These are phyloP conservation scores for Scheffersomyces illinoinensis DNA, from an alignment of 1,139 yeast genomes.

Conservation along the genomic window DNA sequence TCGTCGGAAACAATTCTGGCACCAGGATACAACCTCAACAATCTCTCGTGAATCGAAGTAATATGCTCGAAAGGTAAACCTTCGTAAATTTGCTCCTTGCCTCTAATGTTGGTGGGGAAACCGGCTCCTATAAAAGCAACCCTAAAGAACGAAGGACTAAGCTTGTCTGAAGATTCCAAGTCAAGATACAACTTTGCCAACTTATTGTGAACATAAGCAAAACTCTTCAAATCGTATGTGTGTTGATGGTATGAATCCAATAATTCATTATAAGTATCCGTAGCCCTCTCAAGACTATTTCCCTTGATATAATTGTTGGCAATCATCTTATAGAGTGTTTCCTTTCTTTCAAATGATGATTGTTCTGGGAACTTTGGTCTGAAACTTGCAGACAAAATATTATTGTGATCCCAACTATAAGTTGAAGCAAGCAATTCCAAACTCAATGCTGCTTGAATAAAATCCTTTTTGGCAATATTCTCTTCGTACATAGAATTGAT, in stretches of 20 bases:
- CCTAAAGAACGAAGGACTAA: conserved; percentile 76
- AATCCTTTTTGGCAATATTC: conserved; percentile 60
- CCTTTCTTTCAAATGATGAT: conserved; percentile 80
- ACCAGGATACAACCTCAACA: conserved; percentile 78
- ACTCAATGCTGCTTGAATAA: conserved; percentile 81
- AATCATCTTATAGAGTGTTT: conserved; percentile 66
- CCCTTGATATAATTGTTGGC: conserved; percentile 75
- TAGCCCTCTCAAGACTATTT: conserved; percentile 30
- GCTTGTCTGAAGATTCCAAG: conserved; percentile 70
- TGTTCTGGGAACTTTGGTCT: conserved; percentile 79
- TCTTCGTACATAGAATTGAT: conserved; percentile 74
- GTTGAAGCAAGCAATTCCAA: conserved; percentile 77
- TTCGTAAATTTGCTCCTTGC: conserved; percentile 78
- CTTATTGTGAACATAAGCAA: conserved; percentile 71
- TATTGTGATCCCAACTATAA: conserved; percentile 71
- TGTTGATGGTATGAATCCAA: conserved; percentile 72
- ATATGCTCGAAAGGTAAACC: conserved; percentile 88
- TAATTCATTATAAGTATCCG: conserved; percentile 65
- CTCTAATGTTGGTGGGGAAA: conserved; percentile 75
- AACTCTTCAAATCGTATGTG: conserved; percentile 75
- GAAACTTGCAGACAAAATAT: conserved; percentile 53
- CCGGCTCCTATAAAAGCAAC: conserved; percentile 84
- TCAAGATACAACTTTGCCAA: conserved; percentile 68
- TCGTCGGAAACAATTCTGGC: conserved; percentile 72
- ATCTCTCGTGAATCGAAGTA: conserved; percentile 77